Evolutionary conservation across 2,329 filamentous ascomycete species (phyloP), one percentile per base, ranked within the genome.

Genomic region (Colletotrichum endophyticum): DNA sequence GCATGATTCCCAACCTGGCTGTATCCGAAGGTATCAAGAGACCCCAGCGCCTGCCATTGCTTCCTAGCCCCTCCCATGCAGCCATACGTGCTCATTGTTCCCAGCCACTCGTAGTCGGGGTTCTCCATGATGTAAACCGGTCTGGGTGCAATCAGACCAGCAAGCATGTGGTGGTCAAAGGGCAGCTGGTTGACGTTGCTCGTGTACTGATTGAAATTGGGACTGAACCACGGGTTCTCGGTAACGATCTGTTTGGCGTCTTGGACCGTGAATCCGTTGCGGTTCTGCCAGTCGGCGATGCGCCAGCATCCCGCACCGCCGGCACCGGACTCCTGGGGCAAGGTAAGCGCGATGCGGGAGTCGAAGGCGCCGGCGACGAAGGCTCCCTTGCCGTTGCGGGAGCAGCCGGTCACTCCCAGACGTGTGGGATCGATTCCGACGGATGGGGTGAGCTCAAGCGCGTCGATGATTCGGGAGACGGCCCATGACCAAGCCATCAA

Each of bases 171-270:
- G 81, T 91, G 89, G 80, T 91, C 89, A 73, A 88, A 85, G 6
- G 89, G 87, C 8, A 90, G 82, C 70, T 83, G 81, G 73, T 85
- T 85, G 73, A 86, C 83, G 57, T 80, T 87, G 84, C 92, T 90
- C 89, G 85, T 84, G 75, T 85, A 83, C 53, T 86, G 93, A 70
- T 89, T 86, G 81, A 91, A 90, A 28, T 80, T 80, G 2, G 82
- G 84, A 22, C 87, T 87, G 84, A 90, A 89, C 89, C 89, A 90
- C 6, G 88, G 87, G 70, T 91, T 90, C 80, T 90, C 89, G n/a
- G 80, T 83, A 6, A 90, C 84, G 64, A 90, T 91, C 81, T 91
- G 83, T 28, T 84, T 81, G 3, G 88, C 85, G 6, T 88, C 89
- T 80, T 90, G 88, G 34, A 89, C 87, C 57, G 87, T 86, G 78